Base-by-base conservation (phyloP, 139 green algal genomes). In the Ettlia oleoabundans region DNA sequence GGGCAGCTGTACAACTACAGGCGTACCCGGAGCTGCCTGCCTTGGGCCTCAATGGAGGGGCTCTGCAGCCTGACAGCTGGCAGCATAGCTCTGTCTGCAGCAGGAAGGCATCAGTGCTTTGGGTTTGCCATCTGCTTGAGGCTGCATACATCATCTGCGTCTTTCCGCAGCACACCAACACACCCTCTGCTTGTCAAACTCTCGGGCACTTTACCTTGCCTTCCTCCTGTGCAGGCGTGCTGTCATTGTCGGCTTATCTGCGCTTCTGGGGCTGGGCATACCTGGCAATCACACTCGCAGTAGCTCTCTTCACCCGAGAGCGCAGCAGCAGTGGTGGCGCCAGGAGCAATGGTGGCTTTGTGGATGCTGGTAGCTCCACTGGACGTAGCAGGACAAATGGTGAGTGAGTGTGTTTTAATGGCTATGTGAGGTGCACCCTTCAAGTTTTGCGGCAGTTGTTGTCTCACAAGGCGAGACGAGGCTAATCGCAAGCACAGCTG, bases 231-330 rank as follows among this genome's bases (percentile, higher is more conserved):
- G 67, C 52, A 53, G 82, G 82, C 9, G 41, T 96, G 1, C 69
- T 98, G 21, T 92, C 85, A 3, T 84, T 98, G 47, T 72, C 63
- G 1, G 85, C 76, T 5, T 98, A 98, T 88, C 81, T 98, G 37
- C 82, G 84, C 2, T 93, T 96, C 73, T 98, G 95, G 95, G 95
- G 95, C 69, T 92, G 78, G 80, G 79, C 88, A 0, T 98, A 96
- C 76, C 83, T 88, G 1, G 42, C 86, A 0, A 85, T 94, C 47
- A 98, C 95, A 0, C 24, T 90, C 8, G 67, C 69, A 22, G 83
- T 98, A 6, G 86, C 87, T 8, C 28, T 93, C 3, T 53, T 93
- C 42, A 93, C 94, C 65, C 61, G 64, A 7, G 90, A 96, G 70
- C 42, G 47, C 77, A 8, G 52, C 62, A 22, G 52, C n/a, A 30